Conservation (phyloP, 805 yeast genomes). For the Diddensiella caesifluorescens region DNA sequence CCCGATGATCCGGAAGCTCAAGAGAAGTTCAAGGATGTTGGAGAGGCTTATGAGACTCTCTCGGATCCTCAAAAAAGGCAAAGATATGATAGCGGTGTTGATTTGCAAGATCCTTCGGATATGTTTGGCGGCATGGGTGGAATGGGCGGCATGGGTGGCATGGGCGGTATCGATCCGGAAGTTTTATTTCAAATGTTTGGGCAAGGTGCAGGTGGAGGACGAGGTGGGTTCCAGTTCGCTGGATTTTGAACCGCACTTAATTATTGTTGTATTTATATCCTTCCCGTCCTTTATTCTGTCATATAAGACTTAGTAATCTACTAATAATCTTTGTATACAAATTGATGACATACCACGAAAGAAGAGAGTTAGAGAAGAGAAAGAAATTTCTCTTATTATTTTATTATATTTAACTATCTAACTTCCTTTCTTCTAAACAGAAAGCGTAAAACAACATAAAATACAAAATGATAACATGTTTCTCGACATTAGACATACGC, state of each 20-base stretch:
- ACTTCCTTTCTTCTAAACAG: no score
- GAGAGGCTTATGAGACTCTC: conserved; percentile 79
- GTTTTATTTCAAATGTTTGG: conserved; percentile 39
- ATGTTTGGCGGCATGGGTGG: conserved; percentile 52
- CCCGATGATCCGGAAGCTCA: conserved; percentile 65
- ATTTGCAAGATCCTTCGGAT: conserved; percentile 36
- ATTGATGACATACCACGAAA: no score
- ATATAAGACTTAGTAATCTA: no score
- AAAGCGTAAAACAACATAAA: no score
- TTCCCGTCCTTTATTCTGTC: no score
- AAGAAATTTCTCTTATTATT: no score
- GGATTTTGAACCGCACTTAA: conserved; percentile 1
- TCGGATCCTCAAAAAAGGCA: conserved; percentile 86
- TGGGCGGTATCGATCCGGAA: conserved; percentile 33
- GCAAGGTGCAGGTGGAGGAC: conserved; percentile 22
- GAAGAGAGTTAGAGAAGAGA: no score
- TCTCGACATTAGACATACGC: no score
- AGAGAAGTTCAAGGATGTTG: conserved; percentile 88
- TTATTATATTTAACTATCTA: no score
- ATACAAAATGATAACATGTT: no score
- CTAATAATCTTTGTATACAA: no score
- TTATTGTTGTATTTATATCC: no score
- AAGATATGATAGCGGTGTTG: conserved; percentile 83
- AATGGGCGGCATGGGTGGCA: conserved; percentile 45
- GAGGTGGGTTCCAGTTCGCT: conserved; percentile 13